Evolutionary conservation across 2,329 filamentous ascomycete genomes (phyloP).

Genomic region (Cladosporium austrohemisphaericum): DNA sequence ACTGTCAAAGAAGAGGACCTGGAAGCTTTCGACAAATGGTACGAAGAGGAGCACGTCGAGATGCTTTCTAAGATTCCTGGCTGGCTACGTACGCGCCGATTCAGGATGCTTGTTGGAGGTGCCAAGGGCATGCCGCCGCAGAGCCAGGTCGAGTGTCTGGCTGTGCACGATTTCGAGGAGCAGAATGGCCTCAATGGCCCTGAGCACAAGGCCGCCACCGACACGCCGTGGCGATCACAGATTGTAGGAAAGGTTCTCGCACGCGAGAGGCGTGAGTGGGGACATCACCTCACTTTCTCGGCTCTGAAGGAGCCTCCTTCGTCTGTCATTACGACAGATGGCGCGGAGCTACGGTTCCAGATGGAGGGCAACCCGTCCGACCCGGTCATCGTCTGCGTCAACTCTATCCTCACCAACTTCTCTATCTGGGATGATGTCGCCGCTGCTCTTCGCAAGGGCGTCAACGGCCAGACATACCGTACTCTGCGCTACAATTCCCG

Average conservation of each 20-base stretch:
- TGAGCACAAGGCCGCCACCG: slow-evolving; percentile 58
- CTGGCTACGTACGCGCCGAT: slow-evolving; percentile 71
- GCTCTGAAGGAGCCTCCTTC: slow-evolving; percentile 59
- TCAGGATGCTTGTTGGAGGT: slow-evolving; percentile 63
- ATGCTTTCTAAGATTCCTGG: slow-evolving; percentile 72
- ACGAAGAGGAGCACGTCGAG: slow-evolving; percentile 67
- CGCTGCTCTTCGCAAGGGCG: slow-evolving; percentile 50
- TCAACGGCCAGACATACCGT: slow-evolving; percentile 60
- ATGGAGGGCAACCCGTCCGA: slow-evolving; percentile 70
- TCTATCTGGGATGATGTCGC: slow-evolving; percentile 79
- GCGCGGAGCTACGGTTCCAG: slow-evolving; percentile 66
- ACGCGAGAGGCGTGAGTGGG: slow-evolving; percentile 57
- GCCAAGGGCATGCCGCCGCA: slow-evolving; percentile 40
- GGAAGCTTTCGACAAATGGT: slow-evolving; percentile 64
- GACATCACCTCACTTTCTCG: slow-evolving; percentile 76
- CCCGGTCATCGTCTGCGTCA: slow-evolving; percentile 70
- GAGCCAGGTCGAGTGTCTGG: slow-evolving; percentile 56
- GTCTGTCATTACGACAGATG: slow-evolving; percentile 65
- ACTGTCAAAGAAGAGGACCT: slow-evolving; percentile 52
- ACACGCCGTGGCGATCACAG: slow-evolving; percentile 59
- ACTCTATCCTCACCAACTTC: slow-evolving; percentile 74
- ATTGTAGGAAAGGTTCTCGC: slow-evolving; percentile 59
- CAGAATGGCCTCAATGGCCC: slow-evolving; percentile 63
- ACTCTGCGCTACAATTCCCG: slow-evolving; percentile 75
- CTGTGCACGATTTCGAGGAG: slow-evolving; percentile 68